Conservation (phyloP, 352 stramenopile species). For the Globisporangium mamillatum region DNA sequence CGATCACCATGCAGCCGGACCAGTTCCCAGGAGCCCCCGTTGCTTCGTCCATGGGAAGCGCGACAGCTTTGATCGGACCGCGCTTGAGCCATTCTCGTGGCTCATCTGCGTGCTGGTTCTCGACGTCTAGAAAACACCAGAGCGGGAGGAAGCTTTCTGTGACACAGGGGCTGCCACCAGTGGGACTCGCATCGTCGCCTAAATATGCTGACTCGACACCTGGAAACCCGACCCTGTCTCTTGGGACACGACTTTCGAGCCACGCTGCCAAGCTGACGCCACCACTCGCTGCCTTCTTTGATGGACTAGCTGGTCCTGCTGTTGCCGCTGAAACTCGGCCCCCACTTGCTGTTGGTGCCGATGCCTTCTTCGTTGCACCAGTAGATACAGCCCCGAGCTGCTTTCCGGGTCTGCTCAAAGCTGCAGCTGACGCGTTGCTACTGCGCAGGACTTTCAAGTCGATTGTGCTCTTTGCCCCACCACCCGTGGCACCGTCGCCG, state of each 20-base stretch:
- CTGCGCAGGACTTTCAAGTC: slow-evolving; percentile 8
- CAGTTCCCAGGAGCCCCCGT: slow-evolving; percentile 60
- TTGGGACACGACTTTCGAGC: slow-evolving; percentile 43
- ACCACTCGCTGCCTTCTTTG: slow-evolving; percentile 17
- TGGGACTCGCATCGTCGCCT: not conserved
- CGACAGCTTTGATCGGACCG: slow-evolving; percentile 59
- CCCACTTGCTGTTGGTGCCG: not conserved
- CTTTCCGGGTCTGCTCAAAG: not conserved
- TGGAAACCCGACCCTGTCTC: slow-evolving; percentile 43
- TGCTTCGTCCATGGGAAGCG: slow-evolving; percentile 53
- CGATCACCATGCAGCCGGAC: slow-evolving; percentile 74
- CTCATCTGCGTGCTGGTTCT: slow-evolving; percentile 19
- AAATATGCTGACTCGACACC: slow-evolving; percentile 22
- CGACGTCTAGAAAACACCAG: slow-evolving; percentile 72
- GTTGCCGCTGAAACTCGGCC: not conserved
- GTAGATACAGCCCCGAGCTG: not conserved
- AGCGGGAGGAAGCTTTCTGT: slow-evolving; percentile 55
- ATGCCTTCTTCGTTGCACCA: not conserved
- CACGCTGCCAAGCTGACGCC: slow-evolving; percentile 32
- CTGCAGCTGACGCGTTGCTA: not conserved
- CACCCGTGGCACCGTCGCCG: slow-evolving; percentile 13
- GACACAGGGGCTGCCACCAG: slow-evolving; percentile 24
- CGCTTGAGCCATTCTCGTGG: slow-evolving; percentile 23
- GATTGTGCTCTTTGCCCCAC: not conserved
- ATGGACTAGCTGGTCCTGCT: slow-evolving; percentile 1